These are phyloP conservation scores for Tritrichomonas musculus DNA, from an alignment of 208 protist genomes.

Conservation along the genomic window DNA sequence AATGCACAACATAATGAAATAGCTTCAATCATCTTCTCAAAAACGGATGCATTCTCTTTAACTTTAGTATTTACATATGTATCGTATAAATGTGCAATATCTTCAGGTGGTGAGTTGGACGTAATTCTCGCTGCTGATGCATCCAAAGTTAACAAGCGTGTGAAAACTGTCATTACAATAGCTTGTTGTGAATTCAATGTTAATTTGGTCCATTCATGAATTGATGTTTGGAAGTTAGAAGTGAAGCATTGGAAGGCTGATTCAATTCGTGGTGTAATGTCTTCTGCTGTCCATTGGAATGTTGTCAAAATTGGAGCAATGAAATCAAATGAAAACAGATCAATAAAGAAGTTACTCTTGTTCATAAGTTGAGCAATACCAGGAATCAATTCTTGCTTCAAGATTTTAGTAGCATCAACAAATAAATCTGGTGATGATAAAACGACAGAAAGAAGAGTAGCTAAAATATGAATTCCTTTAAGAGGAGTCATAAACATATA, in stretches of 20 bases:
- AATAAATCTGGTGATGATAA: neutral
- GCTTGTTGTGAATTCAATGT: neutral
- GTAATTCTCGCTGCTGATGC: neutral
- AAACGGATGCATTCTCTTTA: neutral
- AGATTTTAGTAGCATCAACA: neutral
- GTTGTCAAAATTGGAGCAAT: constrained; percentile 25
- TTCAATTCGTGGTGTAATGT: neutral
- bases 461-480: neutral
- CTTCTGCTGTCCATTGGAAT: neutral
- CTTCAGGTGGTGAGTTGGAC: neutral
- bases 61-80: neutral
- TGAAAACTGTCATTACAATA: neutral
- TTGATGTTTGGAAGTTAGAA: neutral
- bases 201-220: neutral
- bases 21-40: neutral
- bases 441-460: neutral
- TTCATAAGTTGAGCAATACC: neutral
- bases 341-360: neutral
- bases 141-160: neutral
- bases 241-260: neutral
- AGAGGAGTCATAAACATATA: neutral
- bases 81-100: constrained; percentile 1
- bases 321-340: neutral
- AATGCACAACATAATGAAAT: neutral
- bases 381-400: neutral